Evolutionary conservation across 768 basidiomycete species (phyloP).

Genomic region (Russula sp.): DNA sequence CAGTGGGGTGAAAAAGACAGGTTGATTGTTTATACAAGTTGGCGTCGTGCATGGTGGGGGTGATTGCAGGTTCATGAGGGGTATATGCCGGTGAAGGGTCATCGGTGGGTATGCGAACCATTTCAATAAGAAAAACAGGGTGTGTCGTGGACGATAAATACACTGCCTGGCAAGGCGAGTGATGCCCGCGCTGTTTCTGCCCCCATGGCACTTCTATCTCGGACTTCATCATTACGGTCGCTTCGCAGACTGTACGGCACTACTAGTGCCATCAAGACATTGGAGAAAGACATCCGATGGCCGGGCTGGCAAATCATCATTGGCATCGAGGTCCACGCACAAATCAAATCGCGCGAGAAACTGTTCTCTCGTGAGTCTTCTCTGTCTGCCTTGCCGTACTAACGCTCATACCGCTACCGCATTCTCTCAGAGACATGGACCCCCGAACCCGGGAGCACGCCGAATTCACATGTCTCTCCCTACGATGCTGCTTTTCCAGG

Average conservation of each 20-base stretch:
- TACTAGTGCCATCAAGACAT: neutral
- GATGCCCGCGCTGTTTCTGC: conserved; percentile 3
- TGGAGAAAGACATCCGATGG: conserved; percentile 40
- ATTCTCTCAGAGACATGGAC: conserved; percentile 33
- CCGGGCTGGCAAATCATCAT: conserved; percentile 86
- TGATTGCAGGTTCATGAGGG: neutral
- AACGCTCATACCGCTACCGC: neutral
- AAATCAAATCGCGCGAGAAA: conserved; percentile 81
- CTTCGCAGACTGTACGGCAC: conserved; percentile 5
- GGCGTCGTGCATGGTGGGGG: neutral
- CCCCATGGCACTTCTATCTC: conserved; percentile 18
- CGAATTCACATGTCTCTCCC: conserved; percentile 66
- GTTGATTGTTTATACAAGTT: conserved; percentile 4
- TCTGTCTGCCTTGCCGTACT: neutral
- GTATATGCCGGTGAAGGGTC: conserved; percentile 8
- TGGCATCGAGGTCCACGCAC: conserved; percentile 94
- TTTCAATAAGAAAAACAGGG: neutral
- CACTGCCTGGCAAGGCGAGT: neutral
- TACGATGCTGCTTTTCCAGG: conserved; percentile 94
- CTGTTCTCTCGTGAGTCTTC: conserved; percentile 78
- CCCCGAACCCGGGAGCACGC: conserved; percentile 39
- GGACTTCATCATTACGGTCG: conserved; percentile 12
- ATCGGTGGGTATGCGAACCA: neutral
- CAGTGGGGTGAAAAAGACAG: neutral
- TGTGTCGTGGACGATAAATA: neutral